phyloP scores from a whole-genome alignment of 2,329 filamentous ascomycete genomes.

The Cytospora piceae region DNA sequence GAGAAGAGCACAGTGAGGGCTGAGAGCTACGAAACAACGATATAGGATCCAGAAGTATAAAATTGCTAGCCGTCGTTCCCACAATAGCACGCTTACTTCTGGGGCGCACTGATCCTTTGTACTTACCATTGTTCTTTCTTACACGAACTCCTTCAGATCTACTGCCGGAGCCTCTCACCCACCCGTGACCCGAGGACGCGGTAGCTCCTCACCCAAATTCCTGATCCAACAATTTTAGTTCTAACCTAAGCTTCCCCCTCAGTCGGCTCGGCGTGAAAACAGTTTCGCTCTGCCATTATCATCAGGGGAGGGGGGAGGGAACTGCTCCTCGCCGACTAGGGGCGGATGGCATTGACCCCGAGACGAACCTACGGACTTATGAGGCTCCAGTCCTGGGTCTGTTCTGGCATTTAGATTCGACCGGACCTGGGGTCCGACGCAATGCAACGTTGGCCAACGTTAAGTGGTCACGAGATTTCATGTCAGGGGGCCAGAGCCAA shows the following conservation, averaged over 20 bases:
- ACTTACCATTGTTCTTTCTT: conserved; percentile 6
- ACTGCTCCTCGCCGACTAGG: neutral
- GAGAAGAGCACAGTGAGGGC: neutral
- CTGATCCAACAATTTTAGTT: neutral
- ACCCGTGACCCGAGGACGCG: neutral
- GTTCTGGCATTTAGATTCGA: neutral
- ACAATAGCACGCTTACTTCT: neutral
- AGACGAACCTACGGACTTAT: neutral
- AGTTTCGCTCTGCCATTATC: neutral
- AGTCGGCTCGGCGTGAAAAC: neutral
- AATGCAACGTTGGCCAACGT: conserved; percentile 24
- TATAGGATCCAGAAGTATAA: neutral
- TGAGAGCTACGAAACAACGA: neutral
- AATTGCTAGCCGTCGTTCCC: neutral
- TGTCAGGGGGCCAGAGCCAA: neutral
- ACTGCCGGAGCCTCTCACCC: conserved; percentile 4
- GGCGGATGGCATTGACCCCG: neutral
- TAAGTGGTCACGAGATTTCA: neutral
- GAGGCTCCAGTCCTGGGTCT: neutral
- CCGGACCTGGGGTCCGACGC: conserved; percentile 14
- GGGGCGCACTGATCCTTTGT: conserved; percentile 9
- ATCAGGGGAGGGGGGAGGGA: no score
- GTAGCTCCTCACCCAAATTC: conserved; percentile 2
- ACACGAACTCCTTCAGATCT: neutral
- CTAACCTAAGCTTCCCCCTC: neutral